These are phyloP conservation scores for Daedaleopsis nitida DNA, from an alignment of 768 basidiomycete genomes.

Conservation along the genomic window DNA sequence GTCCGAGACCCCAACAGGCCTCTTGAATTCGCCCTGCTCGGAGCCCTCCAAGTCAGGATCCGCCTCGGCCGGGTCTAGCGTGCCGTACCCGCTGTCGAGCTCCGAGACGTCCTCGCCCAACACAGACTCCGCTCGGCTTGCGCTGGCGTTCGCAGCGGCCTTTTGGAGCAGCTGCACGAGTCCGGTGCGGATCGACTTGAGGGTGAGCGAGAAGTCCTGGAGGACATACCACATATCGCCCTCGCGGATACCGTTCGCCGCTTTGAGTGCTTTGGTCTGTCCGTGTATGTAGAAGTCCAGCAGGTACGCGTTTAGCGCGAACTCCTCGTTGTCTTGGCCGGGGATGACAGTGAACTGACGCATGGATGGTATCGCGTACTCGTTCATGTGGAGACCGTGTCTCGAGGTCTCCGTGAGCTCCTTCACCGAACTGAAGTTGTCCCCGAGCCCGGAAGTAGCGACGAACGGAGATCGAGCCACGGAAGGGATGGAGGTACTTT, in stretches of 20 bases:
- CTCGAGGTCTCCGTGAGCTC: constrained; percentile 58
- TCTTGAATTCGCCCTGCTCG: constrained; percentile 22
- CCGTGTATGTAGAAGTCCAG: constrained; percentile 73
- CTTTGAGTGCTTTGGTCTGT: constrained; percentile 47
- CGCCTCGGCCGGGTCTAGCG: constrained; percentile 32
- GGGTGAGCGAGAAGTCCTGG: constrained; percentile 55
- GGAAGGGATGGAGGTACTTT: constrained; percentile 38
- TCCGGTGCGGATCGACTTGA: constrained; percentile 50
- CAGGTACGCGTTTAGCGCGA: constrained; percentile 62
- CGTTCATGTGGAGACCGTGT: constrained; percentile 55
- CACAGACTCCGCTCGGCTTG: constrained; percentile 11
- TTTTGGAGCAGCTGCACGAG: constrained; percentile 49
- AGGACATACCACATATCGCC: constrained; percentile 69
- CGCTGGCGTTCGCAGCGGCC: constrained; percentile 15
- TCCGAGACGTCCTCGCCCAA: constrained; percentile 23
- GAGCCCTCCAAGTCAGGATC: constrained; percentile 28
- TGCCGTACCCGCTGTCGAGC: constrained; percentile 38
- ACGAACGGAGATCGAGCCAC: constrained; percentile 62
- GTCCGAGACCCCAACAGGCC: constrained; percentile 43
- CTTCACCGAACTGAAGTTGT: constrained; percentile 49
- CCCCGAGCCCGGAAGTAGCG: constrained; percentile 67
- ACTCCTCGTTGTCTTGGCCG: constrained; percentile 26
- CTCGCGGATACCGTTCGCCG: constrained; percentile 58
- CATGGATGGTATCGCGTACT: constrained; percentile 63
- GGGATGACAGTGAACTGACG: constrained; percentile 31